These are phyloP conservation scores for Claviceps paspali DNA, from an alignment of 2,329 filamentous ascomycete species.

Conservation along the genomic window DNA sequence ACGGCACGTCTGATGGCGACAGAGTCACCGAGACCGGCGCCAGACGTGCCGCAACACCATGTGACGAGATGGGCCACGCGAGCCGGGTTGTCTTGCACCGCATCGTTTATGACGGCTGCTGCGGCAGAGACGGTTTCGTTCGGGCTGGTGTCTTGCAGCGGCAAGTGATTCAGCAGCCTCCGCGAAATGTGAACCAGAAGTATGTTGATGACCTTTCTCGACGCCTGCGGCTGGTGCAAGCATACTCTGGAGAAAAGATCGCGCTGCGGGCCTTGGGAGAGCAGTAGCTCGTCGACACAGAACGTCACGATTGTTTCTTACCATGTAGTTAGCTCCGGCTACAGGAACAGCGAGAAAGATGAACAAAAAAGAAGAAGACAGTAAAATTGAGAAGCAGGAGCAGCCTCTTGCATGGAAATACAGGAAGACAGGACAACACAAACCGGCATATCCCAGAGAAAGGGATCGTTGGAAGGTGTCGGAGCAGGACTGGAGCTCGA, in stretches of 20 bases:
- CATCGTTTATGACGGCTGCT: conserved; percentile 36
- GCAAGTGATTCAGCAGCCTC: conserved; percentile 24
- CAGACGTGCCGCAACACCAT: conserved; percentile 51
- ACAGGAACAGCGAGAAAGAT: neutral
- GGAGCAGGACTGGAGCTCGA: conserved; percentile 26
- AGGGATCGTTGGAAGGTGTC: conserved; percentile 44
- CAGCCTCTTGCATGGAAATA: too few relatives aligned
- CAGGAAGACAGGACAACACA: neutral
- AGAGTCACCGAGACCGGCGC: conserved; percentile 47
- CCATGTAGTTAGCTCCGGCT: conserved; percentile 7
- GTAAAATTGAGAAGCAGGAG: neutral
- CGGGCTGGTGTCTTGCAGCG: conserved; percentile 15
- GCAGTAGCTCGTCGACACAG: conserved; percentile 22
- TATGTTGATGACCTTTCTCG: conserved; percentile 13
- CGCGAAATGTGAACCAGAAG: conserved; percentile 28
- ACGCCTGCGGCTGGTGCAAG: conserved; percentile 12
- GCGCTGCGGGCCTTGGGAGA: conserved; percentile 12
- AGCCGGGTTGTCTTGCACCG: conserved; percentile 31
- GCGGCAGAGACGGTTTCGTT: conserved; percentile 36
- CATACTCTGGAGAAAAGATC: conserved; percentile 16
- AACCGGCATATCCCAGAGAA: conserved; percentile 58
- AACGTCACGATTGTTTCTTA: conserved; percentile 26
- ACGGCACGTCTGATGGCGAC: conserved; percentile 53
- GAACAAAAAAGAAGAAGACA: neutral
- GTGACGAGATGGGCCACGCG: conserved; percentile 39